Conservation (phyloP, 768 basidiomycete species). For the Amanita pallidorosea region DNA sequence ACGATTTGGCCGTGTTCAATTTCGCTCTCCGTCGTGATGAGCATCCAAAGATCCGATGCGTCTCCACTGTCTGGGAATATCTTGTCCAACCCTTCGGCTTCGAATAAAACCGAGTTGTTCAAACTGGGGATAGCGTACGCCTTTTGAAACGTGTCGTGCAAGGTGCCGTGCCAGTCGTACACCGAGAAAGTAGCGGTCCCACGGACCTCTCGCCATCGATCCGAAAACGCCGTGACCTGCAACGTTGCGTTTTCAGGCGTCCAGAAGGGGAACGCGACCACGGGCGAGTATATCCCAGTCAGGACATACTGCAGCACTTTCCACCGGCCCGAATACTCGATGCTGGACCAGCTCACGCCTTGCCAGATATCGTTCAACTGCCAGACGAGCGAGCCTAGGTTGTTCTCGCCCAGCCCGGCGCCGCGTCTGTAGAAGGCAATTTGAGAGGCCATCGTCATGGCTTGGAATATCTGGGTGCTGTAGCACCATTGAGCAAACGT, state of each 20-base stretch:
- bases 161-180: constrained; percentile 43
- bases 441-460: constrained; percentile 48
- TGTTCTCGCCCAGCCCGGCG: constrained; percentile 47
- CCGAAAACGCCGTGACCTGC: constrained; percentile 39
- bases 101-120: constrained; percentile 37
- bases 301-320: constrained; percentile 47
- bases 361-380: constrained; percentile 56
- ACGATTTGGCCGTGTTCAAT: constrained; percentile 27
- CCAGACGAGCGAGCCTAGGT: constrained; percentile 49
- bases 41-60: constrained; percentile 37
- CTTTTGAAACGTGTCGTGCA: constrained; percentile 24
- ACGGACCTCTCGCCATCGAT: constrained; percentile 34
- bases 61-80: constrained; percentile 34
- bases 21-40: constrained; percentile 37
- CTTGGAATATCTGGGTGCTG: constrained; percentile 52
- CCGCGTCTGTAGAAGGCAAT: constrained; percentile 50
- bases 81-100: constrained; percentile 25
- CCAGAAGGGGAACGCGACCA: constrained; percentile 49
- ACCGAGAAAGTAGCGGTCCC: constrained; percentile 42
- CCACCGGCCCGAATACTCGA: constrained; percentile 51
- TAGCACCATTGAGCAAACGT: constrained; percentile 58
- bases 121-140: constrained; percentile 34
- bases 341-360: constrained; percentile 42
- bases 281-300: constrained; percentile 31
- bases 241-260: constrained; percentile 34